Percentiles rank a stretch among this genome's conserved stretches.
phyloP scores from a whole-genome alignment of 106 monocot genomes.

The Apostasia shenzhenica region DNA sequence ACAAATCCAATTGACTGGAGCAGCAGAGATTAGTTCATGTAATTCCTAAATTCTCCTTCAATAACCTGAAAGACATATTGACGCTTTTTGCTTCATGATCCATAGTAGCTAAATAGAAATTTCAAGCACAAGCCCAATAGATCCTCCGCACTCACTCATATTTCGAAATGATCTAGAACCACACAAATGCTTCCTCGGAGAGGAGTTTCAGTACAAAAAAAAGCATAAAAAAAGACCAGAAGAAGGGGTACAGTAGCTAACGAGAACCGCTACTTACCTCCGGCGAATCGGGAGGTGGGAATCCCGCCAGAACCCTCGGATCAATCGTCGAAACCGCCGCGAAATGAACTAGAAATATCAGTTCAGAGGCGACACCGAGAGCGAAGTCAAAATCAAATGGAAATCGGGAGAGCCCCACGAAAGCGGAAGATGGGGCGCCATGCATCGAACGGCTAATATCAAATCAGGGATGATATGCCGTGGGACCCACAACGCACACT shows the following conservation, averaged over 20 bases:
- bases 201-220: not conserved
- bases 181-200: not conserved
- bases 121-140: too few relatives aligned
- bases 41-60: too few relatives aligned
- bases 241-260: not conserved
- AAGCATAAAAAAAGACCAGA: not conserved
- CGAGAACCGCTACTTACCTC: not conserved
- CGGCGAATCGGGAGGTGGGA: not conserved
- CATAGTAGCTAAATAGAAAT: too few relatives aligned
- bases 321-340: not conserved
- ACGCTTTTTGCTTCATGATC: too few relatives aligned
- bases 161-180: not conserved
- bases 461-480: too few relatives aligned
- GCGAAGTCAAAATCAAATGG: not conserved
- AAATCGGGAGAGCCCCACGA: not conserved
- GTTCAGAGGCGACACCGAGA: not conserved
- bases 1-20: too few relatives aligned
- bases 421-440: not conserved
- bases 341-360: not conserved
- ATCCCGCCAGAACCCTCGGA: not conserved
- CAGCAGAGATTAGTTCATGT: too few relatives aligned
- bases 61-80: too few relatives aligned
- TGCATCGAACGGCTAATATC: not conserved
- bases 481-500: too few relatives aligned
- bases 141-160: not conserved